phyloP scores from a whole-genome alignment of 2,329 filamentous ascomycete genomes.

The Cylindrodendrum hubeiense region DNA sequence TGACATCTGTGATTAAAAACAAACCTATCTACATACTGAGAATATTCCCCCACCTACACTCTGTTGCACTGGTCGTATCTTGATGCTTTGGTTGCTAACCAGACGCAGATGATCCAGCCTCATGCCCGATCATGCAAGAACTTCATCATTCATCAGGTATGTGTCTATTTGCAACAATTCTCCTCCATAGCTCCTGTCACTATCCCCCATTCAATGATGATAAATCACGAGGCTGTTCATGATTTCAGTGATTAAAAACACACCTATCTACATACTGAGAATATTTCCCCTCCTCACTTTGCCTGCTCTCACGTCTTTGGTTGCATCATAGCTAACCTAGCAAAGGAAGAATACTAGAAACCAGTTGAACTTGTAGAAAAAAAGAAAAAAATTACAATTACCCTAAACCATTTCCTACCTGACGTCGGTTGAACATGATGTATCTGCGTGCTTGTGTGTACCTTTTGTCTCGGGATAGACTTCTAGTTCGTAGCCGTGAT shows the following conservation, averaged over 20 bases:
- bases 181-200: background rate
- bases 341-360: background rate
- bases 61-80: background rate
- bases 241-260: slow-evolving; percentile 55
- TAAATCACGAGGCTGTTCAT: slow-evolving; percentile 61
- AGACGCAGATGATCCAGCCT: background rate
- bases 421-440: background rate
- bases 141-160: background rate
- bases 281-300: background rate
- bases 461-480: background rate
- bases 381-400: background rate
- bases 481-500: no score
- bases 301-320: background rate
- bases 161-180: background rate
- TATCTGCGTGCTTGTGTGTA: background rate
- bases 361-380: no score
- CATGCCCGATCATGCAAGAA: background rate
- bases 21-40: slow-evolving; percentile 44
- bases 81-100: background rate
- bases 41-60: background rate
- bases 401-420: background rate
- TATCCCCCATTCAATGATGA: slow-evolving; percentile 52
- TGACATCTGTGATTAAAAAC: slow-evolving; percentile 56
- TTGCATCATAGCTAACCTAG: background rate
- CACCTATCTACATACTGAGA: slow-evolving; percentile 41